Conservation (phyloP, 1,284 basidiomycete species). For the Puccinia novopanici region DNA sequence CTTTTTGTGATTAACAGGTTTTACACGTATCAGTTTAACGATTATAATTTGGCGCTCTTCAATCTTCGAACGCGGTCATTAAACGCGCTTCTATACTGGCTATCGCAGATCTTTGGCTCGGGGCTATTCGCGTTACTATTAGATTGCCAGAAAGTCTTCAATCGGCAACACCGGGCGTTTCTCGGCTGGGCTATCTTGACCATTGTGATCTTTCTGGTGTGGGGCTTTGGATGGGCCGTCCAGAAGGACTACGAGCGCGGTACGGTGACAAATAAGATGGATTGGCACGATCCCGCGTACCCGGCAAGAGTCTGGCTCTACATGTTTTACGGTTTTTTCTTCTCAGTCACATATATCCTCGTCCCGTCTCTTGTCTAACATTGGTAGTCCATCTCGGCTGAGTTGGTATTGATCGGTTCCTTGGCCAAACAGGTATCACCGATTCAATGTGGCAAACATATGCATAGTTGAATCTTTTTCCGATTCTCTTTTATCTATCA, state of each 20-base stretch:
- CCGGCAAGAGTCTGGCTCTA: constrained; percentile 55
- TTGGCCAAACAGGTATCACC: constrained; percentile 29
- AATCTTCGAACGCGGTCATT: constrained; percentile 58
- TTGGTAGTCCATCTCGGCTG: too few relatives aligned
- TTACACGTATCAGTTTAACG: constrained; percentile 52
- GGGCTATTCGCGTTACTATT: constrained; percentile 53
- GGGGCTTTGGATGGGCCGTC: constrained; percentile 56
- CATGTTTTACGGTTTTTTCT: constrained; percentile 54
- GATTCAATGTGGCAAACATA: constrained; percentile 50
- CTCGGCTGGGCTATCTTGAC: constrained; percentile 56
- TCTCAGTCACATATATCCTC: neutral
- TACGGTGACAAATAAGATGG: constrained; percentile 21
- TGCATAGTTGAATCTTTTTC: constrained; percentile 39
- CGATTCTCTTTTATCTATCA: neutral
- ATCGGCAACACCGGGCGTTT: constrained; percentile 54
- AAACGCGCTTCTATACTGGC: constrained; percentile 61
- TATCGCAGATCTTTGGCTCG: constrained; percentile 57
- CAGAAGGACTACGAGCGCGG: constrained; percentile 55
- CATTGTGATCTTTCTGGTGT: constrained; percentile 55
- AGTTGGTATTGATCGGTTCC: neutral
- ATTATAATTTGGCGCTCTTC: constrained; percentile 57
- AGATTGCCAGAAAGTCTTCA: constrained; percentile 54
- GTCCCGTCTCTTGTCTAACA: neutral
- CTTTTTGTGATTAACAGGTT: constrained; percentile 24
- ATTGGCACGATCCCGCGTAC: constrained; percentile 52